These are phyloP conservation scores for Schwanniomyces etchellsii DNA, from an alignment of 1,139 yeast genomes.

Conservation along the genomic window DNA sequence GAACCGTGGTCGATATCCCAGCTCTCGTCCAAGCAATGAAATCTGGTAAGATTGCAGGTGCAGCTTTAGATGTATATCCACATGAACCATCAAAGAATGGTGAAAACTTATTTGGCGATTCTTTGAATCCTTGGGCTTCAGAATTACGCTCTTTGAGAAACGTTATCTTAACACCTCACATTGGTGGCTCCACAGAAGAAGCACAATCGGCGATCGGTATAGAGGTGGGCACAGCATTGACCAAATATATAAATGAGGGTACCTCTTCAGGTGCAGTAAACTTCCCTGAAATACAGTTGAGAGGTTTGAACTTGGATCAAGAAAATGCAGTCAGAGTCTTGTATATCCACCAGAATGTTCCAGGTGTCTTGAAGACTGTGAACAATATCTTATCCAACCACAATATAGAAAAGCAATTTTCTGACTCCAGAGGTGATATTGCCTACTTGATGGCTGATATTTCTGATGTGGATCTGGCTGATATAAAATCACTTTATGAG, in stretches of 20 bases:
- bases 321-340: constrained; percentile 86
- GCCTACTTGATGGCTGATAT: constrained; percentile 99
- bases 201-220: constrained; percentile 98
- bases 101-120: constrained; percentile 64
- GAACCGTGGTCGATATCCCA: constrained; percentile 94
- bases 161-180: constrained; percentile 92
- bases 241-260: constrained; percentile 95
- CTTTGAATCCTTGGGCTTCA: constrained; percentile 76
- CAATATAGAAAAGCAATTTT: constrained; percentile 95
- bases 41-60: constrained; percentile 94
- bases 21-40: constrained; percentile 89
- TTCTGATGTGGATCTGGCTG: constrained; percentile 75
- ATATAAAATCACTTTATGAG: constrained; percentile 79
- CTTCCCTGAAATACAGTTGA: constrained; percentile 96
- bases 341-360: constrained; percentile 95
- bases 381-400: constrained; percentile 92
- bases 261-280: constrained; percentile 93
- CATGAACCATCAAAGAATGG: constrained; percentile 98
- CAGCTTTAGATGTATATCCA: constrained; percentile 95
- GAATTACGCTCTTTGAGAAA: constrained; percentile 82
- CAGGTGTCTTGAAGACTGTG: constrained; percentile 97
- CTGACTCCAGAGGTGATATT: constrained; percentile 92
- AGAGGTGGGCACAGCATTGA: constrained; percentile 82
- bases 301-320: constrained; percentile 86
- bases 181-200: constrained; percentile 99